Percentiles rank a stretch among this genome's conserved stretches.
Conservation (phyloP, 192 early-diverging fungal species). For the Coemansia reversa region DNA sequence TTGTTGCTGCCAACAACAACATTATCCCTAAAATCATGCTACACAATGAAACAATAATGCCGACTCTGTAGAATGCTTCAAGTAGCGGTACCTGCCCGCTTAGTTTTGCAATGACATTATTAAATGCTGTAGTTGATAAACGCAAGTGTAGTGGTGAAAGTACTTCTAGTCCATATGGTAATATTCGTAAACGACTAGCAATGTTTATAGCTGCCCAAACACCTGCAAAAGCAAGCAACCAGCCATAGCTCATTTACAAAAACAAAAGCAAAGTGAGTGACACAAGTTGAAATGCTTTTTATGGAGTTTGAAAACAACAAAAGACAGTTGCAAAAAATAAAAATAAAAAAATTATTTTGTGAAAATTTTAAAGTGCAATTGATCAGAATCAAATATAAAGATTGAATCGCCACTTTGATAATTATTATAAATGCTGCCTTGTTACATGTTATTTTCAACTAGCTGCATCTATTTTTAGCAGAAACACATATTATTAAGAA, state of each 20-base stretch:
- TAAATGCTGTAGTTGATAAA: constrained; percentile 15
- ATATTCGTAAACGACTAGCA: background rate
- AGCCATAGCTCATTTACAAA: background rate
- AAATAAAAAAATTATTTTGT: too few species aligned
- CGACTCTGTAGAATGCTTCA: constrained; percentile 17
- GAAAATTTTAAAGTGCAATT: too few species aligned
- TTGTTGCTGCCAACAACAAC: constrained; percentile 11
- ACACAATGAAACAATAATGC: constrained; percentile 6
- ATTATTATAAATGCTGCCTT: too few species aligned
- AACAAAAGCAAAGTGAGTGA: background rate
- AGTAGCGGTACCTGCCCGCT: constrained; percentile 4
- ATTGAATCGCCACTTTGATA: too few species aligned
- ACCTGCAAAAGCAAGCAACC: background rate
- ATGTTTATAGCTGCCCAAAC: background rate
- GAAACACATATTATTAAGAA: background rate
- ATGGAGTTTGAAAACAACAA: background rate
- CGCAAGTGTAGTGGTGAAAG: constrained; percentile 41
- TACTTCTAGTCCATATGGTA: constrained; percentile 13
- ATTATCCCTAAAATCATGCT: constrained; percentile 26
- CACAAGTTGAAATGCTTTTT: background rate
- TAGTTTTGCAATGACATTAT: background rate
- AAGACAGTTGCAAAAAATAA: background rate
- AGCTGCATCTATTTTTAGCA: too few species aligned
- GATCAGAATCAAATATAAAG: too few species aligned
- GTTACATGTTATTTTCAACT: too few species aligned